Base-by-base conservation (phyloP, 2,329 filamentous ascomycete genomes). In the Venturia carpophila region DNA sequence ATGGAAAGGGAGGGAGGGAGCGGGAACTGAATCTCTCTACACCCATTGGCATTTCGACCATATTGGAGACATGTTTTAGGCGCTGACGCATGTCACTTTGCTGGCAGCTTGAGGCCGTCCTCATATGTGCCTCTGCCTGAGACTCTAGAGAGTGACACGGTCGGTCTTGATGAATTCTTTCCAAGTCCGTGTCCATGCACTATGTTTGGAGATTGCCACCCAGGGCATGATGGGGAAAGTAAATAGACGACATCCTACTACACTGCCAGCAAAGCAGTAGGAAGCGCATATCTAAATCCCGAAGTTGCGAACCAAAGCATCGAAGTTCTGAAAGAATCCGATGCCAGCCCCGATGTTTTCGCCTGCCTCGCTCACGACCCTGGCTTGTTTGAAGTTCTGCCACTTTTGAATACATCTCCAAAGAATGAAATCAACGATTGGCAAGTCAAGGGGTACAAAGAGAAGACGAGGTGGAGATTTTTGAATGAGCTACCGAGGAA, bases 41-140 rank as follows among this genome's bases (percentile, higher is more conserved):
- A 47, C n/a, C 30, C 63, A 69, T 58, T 65, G 45, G 71, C 78
- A 80, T 67, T 80, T 75, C 71, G 82, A 85, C 68, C 83, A 85
- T 65, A 79, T 77, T 10, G 83, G 83, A 0, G 79, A 84, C 64
- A 74, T 78, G 0, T 76, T 11, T 70, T 79, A 65, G 78, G 77
- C 0, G 79, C 74, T 2, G 79, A 81, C 66, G 68, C 75, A 21
- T 79, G 75, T 19, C 79, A 80, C 67, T 75, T 75, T 55, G 71
- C 71, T 2, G 76, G 77, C 24, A 70, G 73, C 41, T 70, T 78
- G 13, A 70, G 77, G 1, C 77, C 77, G 0, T 75, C 75, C 0
- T 60, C 67, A 47, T 71, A 74, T 65, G 65, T 74, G 0, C 75
- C 75, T 0, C 60, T 79, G 3, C 78, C 79, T 1, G 73, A 82